Base-by-base conservation (phyloP, 2,329 filamentous ascomycete genomes). In the Aureobasidium lini region DNA sequence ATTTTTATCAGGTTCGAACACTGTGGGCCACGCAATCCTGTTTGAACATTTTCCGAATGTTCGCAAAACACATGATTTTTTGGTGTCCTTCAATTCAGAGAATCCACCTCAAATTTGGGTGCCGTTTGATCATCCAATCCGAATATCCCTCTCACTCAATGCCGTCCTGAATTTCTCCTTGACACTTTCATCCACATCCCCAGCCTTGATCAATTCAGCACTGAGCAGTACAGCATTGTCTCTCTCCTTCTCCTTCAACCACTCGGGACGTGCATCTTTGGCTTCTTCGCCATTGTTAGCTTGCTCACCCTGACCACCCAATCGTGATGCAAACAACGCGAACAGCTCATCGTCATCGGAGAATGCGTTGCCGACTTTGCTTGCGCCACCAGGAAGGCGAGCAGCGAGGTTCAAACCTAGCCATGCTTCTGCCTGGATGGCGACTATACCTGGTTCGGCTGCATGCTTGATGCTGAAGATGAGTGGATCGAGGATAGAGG, bases 131-230 rank as follows among this genome's bases (percentile, higher is more conserved):
- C 37, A 53, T 23, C 53, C 31, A 5, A 59, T 15, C 4, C 31
- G 37, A 10, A 59, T 53, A 9, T 47, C 57, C 18, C 40, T 59
- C 16, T 59, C 48, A 8, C 18, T 28, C 28, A 59, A 48, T 6
- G 31, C 16, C 1, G 34, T 16, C 6, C 43, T 44, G 10, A 63
- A 59, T 15, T 39, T 60, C 7, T 60, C 60, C 43, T 50, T 63
- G 4, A 63, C 56, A 23, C 53, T 60, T 32, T 71, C 68, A 10
- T 75, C 68, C 6, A 70, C 63, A 48, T 67, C 69, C 65, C 73
- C 67, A 31, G 72, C 65, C 42, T 72, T 65, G 11, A 75, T 53
- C 52, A 75, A 42, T 61, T 80, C 75, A 62, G 66, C 65, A 18
- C 68, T 29, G 49, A 74, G 74, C 5, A 63, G 44, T 1, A 64